These are phyloP conservation scores for Colletotrichum lentis DNA, from an alignment of 2,329 filamentous ascomycete species.

Conservation along the genomic window DNA sequence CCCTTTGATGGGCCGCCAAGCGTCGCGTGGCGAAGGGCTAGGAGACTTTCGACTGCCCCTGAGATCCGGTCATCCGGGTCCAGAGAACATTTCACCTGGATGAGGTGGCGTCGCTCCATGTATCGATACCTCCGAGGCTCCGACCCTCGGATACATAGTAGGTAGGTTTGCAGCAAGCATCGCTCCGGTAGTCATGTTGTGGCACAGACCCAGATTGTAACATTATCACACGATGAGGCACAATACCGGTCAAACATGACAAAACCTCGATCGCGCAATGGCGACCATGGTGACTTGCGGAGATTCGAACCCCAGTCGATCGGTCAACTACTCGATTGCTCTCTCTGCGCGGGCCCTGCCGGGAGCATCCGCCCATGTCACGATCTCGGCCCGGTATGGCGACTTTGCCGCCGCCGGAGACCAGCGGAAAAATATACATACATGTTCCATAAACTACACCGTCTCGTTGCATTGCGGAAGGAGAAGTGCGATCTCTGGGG, in stretches of 20 bases:
- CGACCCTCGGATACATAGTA: constrained; percentile 25
- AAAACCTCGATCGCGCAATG: constrained; percentile 17
- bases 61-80: constrained; percentile 39
- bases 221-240: constrained; percentile 8
- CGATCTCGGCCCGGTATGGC: too few relatives aligned
- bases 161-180: constrained; percentile 24
- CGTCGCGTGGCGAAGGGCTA: constrained; percentile 36
- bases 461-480: too few relatives aligned
- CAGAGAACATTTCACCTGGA: constrained; percentile 25
- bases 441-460: background rate
- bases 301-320: background rate
- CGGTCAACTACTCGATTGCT: background rate
- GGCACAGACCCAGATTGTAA: background rate
- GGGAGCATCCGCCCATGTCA: too few relatives aligned
- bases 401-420: background rate
- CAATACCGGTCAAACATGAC: background rate
- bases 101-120: constrained; percentile 18
- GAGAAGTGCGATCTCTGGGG: background rate
- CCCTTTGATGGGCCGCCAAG: constrained; percentile 38
- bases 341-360: background rate
- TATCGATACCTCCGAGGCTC: constrained; percentile 28
- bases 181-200: constrained; percentile 17
- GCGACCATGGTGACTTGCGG: background rate
- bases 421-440: background rate
- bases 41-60: constrained; percentile 37